Evolutionary conservation across 352 stramenopile species (phyloP).

Genomic region (Saprolegnia diclina): DNA sequence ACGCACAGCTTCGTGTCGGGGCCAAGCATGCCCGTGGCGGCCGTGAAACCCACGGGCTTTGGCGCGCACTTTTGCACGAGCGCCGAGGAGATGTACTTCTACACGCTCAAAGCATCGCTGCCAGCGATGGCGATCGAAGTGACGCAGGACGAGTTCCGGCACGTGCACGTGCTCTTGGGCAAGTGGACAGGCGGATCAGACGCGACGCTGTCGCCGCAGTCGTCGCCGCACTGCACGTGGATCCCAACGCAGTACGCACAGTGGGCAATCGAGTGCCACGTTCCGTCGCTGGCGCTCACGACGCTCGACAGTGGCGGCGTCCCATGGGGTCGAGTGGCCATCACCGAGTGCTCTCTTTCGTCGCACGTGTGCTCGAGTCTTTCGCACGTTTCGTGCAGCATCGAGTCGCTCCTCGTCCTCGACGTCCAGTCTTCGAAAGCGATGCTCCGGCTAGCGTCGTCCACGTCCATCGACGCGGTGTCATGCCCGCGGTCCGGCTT

Average conservation of each 20-base stretch:
- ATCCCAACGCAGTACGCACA: neutral
- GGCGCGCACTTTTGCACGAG: neutral
- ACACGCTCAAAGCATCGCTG: neutral
- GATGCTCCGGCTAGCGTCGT: neutral
- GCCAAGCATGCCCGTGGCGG: neutral
- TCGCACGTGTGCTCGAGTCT: neutral
- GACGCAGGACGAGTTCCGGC: neutral
- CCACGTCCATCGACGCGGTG: neutral
- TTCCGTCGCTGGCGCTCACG: neutral
- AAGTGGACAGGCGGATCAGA: neutral
- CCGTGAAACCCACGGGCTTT: neutral
- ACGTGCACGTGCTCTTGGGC: neutral
- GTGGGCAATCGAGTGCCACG: neutral
- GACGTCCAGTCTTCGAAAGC: neutral
- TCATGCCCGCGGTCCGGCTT: slow-evolving; percentile 8
- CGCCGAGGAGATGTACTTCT: neutral
- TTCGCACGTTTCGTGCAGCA: neutral
- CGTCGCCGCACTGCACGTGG: neutral
- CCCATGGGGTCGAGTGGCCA: neutral
- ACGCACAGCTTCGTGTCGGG: neutral
- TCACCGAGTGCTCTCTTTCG: neutral
- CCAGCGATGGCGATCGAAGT: neutral
- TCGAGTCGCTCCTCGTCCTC: neutral
- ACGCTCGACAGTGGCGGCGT: neutral
- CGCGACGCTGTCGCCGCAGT: neutral